Conservation (phyloP, 371 early-diverging fungal species). For the Rhizopus stolonifer region DNA sequence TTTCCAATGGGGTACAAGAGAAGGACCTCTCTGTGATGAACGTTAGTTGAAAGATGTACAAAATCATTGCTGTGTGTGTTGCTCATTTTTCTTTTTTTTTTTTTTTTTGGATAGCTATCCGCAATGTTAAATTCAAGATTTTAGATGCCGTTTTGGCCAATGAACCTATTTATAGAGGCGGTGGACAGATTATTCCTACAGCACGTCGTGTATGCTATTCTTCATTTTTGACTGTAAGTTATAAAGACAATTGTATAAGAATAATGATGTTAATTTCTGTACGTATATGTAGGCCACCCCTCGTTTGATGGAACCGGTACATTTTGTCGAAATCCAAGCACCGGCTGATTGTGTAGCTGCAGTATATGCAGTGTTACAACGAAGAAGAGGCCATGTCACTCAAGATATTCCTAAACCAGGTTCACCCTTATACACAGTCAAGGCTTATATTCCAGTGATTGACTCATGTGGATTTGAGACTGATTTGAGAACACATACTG, state of each 20-base stretch:
- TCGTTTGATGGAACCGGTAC: slow-evolving; percentile 96
- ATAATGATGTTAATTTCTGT: too few relatives aligned
- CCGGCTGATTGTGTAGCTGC: slow-evolving; percentile 95
- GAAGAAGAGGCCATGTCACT: slow-evolving; percentile 96
- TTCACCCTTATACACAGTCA: slow-evolving; percentile 91
- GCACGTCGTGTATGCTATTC: slow-evolving; percentile 97
- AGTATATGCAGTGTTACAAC: slow-evolving; percentile 92
- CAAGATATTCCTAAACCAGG: slow-evolving; percentile 95
- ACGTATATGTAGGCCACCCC: slow-evolving; percentile 95
- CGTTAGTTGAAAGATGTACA: too few relatives aligned
- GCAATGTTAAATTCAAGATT: slow-evolving; percentile 92
- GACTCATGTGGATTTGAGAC: slow-evolving; percentile 97
- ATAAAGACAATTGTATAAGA: not conserved
- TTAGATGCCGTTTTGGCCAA: slow-evolving; percentile 83
- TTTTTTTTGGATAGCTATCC: slow-evolving; percentile 64
- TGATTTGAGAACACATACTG: slow-evolving; percentile 93
- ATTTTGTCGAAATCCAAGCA: slow-evolving; percentile 93
- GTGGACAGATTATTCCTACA: slow-evolving; percentile 98
- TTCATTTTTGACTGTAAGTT: slow-evolving; percentile 82
- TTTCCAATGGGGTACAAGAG: slow-evolving; percentile 96
- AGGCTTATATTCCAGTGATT: slow-evolving; percentile 93
- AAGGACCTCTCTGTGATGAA: slow-evolving; percentile 97
- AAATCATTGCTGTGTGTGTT: not conserved
- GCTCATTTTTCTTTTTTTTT: not conserved
- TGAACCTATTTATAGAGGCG: slow-evolving; percentile 89